Conservation (phyloP, 2,329 filamentous ascomycete species). For the Pestalotiopsis sp. region DNA sequence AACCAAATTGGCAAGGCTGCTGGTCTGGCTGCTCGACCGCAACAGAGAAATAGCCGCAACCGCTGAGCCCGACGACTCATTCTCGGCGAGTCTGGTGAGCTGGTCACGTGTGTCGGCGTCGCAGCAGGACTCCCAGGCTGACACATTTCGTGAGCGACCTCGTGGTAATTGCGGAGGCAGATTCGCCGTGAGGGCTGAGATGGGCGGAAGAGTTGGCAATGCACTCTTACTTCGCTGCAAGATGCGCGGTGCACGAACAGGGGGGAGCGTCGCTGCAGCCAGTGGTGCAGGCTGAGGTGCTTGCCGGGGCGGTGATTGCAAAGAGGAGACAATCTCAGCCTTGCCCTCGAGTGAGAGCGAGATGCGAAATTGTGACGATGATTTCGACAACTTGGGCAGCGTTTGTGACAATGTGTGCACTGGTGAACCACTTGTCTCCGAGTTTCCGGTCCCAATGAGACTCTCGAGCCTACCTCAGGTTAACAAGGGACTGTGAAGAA, state of each 20-base stretch:
- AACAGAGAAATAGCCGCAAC: constrained; percentile 81
- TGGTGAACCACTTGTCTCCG: constrained; percentile 39
- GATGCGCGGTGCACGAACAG: constrained; percentile 49
- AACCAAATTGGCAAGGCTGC: constrained; percentile 39
- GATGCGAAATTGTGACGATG: constrained; percentile 68
- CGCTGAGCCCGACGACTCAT: constrained; percentile 78
- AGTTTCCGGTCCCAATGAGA: constrained; percentile 45
- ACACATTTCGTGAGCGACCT: constrained; percentile 82
- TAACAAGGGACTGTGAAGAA: not conserved
- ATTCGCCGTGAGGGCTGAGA: constrained; percentile 53
- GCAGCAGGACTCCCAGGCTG: constrained; percentile 90
- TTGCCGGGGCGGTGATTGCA: constrained; percentile 70
- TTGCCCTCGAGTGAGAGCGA: constrained; percentile 88
- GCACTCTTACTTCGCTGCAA: constrained; percentile 75
- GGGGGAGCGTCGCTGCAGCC: constrained; percentile 48
- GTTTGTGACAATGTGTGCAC: constrained; percentile 31
- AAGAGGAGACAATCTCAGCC: constrained; percentile 78
- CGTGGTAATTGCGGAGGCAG: constrained; percentile 60
- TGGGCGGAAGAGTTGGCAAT: constrained; percentile 60
- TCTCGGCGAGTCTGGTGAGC: constrained; percentile 78
- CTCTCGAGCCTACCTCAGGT: constrained; percentile 41
- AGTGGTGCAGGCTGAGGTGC: constrained; percentile 51
- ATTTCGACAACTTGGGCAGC: constrained; percentile 40
- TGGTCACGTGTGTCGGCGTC: constrained; percentile 79
- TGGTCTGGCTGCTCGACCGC: constrained; percentile 64